Conservation (phyloP, 1,284 basidiomycete species). For the Cryptococcus floricola region DNA sequence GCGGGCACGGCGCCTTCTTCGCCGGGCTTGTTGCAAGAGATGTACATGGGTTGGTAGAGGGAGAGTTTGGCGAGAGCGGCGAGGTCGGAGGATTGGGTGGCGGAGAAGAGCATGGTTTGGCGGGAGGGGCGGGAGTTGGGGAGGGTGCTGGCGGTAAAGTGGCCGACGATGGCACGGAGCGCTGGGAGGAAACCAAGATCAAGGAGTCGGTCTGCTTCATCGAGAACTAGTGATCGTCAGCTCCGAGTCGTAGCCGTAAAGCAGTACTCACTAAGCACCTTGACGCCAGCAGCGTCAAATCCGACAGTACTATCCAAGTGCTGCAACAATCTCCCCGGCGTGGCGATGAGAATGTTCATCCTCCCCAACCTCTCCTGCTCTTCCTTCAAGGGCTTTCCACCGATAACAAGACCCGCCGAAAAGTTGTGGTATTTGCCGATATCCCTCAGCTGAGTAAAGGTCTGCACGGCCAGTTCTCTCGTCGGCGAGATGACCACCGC, state of each 20-base stretch:
- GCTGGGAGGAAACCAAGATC: conserved; percentile 94
- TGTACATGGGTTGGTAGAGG: conserved; percentile 74
- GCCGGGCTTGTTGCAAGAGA: conserved; percentile 59
- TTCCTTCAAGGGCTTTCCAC: conserved; percentile 92
- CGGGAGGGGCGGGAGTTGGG: conserved; percentile 65
- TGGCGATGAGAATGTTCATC: conserved; percentile 98
- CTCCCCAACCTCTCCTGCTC: conserved; percentile 80
- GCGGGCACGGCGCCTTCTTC: conserved; percentile 59
- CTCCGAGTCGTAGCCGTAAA: too few relatives aligned
- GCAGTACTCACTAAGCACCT: conserved; percentile 71
- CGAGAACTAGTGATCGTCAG: conserved; percentile 63
- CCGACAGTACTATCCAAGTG: conserved; percentile 98
- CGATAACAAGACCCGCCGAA: conserved; percentile 92
- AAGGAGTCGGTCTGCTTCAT: conserved; percentile 93
- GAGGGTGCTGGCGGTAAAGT: conserved; percentile 48
- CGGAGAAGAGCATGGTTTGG: conserved; percentile 94
- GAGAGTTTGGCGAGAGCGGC: conserved; percentile 84
- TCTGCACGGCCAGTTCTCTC: conserved; percentile 92
- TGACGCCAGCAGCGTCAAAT: conserved; percentile 85
- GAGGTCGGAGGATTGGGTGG: conserved; percentile 91
- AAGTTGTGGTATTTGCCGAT: conserved; percentile 89
- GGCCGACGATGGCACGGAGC: conserved; percentile 81
- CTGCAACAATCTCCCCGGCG: conserved; percentile 89
- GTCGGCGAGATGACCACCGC: conserved; percentile 94
- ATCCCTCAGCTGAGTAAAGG: conserved; percentile 89